Base-by-base conservation (phyloP, 495 filamentous ascomycete genomes). In the Neurospora sp. region DNA sequence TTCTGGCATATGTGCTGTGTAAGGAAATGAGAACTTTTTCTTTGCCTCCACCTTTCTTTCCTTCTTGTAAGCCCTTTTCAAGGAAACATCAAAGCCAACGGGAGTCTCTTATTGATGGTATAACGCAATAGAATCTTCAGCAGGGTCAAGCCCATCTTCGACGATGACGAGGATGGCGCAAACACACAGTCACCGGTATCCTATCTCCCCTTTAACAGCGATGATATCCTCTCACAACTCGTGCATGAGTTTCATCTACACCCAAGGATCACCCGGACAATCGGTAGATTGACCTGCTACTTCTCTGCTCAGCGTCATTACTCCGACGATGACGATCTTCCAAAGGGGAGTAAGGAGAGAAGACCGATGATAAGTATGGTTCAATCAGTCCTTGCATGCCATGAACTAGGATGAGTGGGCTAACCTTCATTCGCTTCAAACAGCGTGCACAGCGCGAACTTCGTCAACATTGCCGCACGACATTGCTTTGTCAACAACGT, bases 271-370 rank as follows among this genome's bases (percentile, higher is more conserved):
- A 72, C 46, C 2, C 2, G 71, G 38, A 72, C 44, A 3, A 72
- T 72, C 2, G 31, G 8, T 16, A 37, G 71, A 59, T 18, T 66
- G 4, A 23, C 3, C 1, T 72, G 71, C 27, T 66, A 69, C 37
- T 72, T 72, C 39, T 72, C 71, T 37, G 20, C n/a, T n/a, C 71
- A 72, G 14, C 31, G 39, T 4, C 71, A 72, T 20, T 23, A 62
- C 9, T 72, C 23, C 0, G 48, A 69, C 38, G 27, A 62, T 1
- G 54, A 62, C 1, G 27, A 62, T 9, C 54, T 62, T 9, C 54
- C 12, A 3, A 9, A 35, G 12, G 54, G 54, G 0, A 14, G 12
- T 2, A 62, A 18, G 54, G 54, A 35, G 6, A 62, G 2, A 18
- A 62, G 27, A 31, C 14, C 54, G 27, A 62, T 9, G 54, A 62